Evolutionary conservation across 2,329 filamentous ascomycete genomes (phyloP).

Genomic region (Aureobasidium sp.): DNA sequence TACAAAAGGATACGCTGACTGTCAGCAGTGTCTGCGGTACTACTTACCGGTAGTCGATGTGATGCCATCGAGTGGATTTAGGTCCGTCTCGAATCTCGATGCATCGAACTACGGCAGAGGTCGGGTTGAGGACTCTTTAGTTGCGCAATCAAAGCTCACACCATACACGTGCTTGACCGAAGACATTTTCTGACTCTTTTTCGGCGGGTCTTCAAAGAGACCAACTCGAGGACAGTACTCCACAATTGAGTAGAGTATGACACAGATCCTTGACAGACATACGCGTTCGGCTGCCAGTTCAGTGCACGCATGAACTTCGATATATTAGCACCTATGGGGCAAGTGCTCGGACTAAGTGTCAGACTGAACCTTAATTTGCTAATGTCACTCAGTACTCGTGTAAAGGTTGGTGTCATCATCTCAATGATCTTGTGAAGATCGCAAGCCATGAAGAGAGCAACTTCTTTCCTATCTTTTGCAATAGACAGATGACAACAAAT

Average conservation of each 20-base stretch:
- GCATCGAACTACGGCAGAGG: not conserved
- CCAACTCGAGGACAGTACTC: not conserved
- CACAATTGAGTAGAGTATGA: not conserved
- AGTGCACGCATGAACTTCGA: not conserved
- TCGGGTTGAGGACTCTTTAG: not conserved
- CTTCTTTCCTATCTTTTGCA: not conserved
- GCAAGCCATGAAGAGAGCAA: not conserved
- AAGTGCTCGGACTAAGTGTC: not conserved
- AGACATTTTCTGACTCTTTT: not conserved
- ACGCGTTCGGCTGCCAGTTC: not conserved
- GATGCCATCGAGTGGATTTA: no score
- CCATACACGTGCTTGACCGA: not conserved
- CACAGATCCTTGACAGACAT: not conserved
- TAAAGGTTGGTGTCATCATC: not conserved
- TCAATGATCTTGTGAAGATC: not conserved
- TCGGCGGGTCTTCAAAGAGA: not conserved
- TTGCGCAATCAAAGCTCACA: not conserved
- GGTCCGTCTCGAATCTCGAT: not conserved
- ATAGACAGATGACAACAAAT: not conserved
- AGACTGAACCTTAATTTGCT: slow-evolving; percentile 1
- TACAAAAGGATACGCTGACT: not conserved
- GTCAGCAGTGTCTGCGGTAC: not conserved
- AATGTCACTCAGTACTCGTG: not conserved
- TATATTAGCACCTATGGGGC: not conserved
- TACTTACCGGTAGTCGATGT: not conserved